A percentile compares a stretch with the other conserved stretches of the same genome.
Evolutionary conservation across 768 basidiomycete genomes (phyloP).

Genomic region (Glaciozyma antarctica): DNA sequence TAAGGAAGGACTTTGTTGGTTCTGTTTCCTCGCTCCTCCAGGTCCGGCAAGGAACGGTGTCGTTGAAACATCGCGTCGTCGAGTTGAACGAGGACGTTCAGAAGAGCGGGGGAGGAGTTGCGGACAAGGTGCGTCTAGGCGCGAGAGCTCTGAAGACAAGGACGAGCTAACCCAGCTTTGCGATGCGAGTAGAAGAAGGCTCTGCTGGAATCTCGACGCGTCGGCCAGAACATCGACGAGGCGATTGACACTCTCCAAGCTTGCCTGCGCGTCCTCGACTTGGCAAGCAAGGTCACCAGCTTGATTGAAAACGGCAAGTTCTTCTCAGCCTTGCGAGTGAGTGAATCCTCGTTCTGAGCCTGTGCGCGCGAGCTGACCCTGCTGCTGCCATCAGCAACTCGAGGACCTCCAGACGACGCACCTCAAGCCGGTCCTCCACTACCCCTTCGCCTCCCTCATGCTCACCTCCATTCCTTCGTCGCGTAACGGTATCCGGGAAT

Average conservation of each 20-base stretch:
- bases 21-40: constrained; percentile 94
- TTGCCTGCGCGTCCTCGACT: constrained; percentile 81
- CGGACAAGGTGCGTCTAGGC: constrained; percentile 55
- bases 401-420: constrained; percentile 74
- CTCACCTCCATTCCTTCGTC: constrained; percentile 84
- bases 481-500: constrained; percentile 77
- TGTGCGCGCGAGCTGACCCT: constrained; percentile 15
- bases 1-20: constrained; percentile 71
- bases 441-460: constrained; percentile 90
- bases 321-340: constrained; percentile 89
- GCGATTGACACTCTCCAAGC: constrained; percentile 92
- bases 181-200: constrained; percentile 54
- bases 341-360: constrained; percentile 42
- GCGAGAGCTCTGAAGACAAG: too few species aligned
- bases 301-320: constrained; percentile 91
- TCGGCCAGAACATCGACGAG: constrained; percentile 88
- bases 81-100: constrained; percentile 78
- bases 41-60: constrained; percentile 91
- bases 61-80: constrained; percentile 82
- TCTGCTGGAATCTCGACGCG: constrained; percentile 79
- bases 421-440: constrained; percentile 76
- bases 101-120: constrained; percentile 73
- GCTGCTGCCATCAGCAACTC: constrained; percentile 43
- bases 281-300: constrained; percentile 80
- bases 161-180: not conserved